Evolutionary conservation across 2,329 filamentous ascomycete species (phyloP).

Genomic region (Alternaria arbusti): DNA sequence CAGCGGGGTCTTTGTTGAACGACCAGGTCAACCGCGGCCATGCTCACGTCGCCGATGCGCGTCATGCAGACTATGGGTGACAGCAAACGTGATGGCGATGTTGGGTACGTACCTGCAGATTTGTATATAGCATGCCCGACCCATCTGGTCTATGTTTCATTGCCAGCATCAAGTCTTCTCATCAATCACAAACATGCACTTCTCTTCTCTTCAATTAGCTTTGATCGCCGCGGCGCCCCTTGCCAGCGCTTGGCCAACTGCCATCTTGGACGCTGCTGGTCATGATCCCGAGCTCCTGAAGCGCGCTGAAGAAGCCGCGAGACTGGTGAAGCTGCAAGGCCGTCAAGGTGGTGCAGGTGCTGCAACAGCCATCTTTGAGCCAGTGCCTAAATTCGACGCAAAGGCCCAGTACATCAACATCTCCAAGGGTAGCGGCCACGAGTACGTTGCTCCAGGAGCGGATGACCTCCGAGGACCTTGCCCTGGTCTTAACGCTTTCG

Average conservation of each 20-base stretch:
- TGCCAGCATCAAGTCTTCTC: background rate
- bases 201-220: conserved; percentile 14
- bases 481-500: conserved; percentile 33
- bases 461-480: conserved; percentile 33
- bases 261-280: conserved; percentile 29
- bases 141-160: background rate
- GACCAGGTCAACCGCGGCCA: background rate
- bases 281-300: conserved; percentile 21
- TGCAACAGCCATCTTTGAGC: conserved; percentile 29
- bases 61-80: background rate
- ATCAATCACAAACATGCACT: conserved; percentile 19
- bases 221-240: conserved; percentile 16
- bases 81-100: background rate
- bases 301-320: conserved; percentile 23
- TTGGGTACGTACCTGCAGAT: background rate
- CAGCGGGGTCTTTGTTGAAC: background rate
- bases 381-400: conserved; percentile 28
- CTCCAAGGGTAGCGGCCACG: conserved; percentile 25
- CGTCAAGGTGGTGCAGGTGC: conserved; percentile 27
- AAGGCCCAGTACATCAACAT: conserved; percentile 25
- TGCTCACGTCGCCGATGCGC: background rate
- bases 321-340: conserved; percentile 8
- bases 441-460: conserved; percentile 31
- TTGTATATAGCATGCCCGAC: conserved; percentile 1
- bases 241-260: conserved; percentile 26